Base-by-base conservation (phyloP, 179 eudicot species). In the Monotropa hypopitys region DNA sequence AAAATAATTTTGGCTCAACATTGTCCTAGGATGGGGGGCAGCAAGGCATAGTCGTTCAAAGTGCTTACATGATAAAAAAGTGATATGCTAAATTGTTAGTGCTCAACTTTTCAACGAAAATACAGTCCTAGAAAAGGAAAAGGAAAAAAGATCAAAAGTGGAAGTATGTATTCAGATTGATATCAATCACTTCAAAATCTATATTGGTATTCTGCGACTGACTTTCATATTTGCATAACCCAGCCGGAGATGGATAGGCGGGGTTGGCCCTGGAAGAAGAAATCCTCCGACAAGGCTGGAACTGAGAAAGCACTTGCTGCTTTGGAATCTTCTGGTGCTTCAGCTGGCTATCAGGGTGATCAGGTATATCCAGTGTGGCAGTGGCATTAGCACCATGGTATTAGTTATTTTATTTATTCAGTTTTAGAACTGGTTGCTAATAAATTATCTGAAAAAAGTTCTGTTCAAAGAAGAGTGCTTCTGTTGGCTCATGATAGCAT, bases 221-320 rank as follows among this genome's bases (percentile, higher is more conserved):
- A 72, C 15, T 61, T 80, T 21, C 47, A 33, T 33, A 33, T 66
- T 46, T 69, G 51, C 35, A 49, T 30, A 74, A 20, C 33, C 73
- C 83, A 88, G 89, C 78, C 72, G 66, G 83, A 82, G 78, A 93
- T 93, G 98, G 98, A 93, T 33, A 84, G 85, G 45, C 81, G 91
- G 76, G 85, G 91, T 85, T 93, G 98, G 98, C 98, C 96, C 3
- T 93, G 98, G 98, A 93, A 92, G 91, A 93, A 89, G 73, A 93
- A 92, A 80, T 89, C 98, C 65, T 88, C 95, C 57, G 96, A 93
- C 57, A 93, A 92, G 82, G 81, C 85, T 32, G 87, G 81, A 53
- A 82, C 87, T 42, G 97, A 88, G 79, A 89, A 86, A 85, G 85
- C 87, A 38, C 85, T 83, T 79, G 83, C 89, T 76, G 84, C 89